These are phyloP conservation scores for Plantago lanceolata DNA, from an alignment of 305 asterid genomes.

Conservation along the genomic window DNA sequence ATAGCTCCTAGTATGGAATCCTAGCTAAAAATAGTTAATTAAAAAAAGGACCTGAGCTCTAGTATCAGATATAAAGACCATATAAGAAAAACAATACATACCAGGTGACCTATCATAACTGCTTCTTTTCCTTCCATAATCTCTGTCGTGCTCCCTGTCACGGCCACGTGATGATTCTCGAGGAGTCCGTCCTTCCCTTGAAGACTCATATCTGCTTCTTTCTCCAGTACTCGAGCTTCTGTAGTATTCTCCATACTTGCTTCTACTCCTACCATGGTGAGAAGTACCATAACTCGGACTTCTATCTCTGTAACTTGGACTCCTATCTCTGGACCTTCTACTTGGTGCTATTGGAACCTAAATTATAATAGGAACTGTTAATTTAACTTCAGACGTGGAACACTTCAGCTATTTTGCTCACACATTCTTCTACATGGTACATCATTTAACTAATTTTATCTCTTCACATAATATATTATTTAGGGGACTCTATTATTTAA, in stretches of 20 bases:
- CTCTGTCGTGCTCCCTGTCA: constrained; percentile 44
- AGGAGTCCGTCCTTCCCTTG: constrained; percentile 49
- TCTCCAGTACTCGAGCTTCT: constrained; percentile 37
- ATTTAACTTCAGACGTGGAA: neutral
- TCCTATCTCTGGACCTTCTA: constrained; percentile 47
- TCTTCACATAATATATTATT: too few relatives aligned
- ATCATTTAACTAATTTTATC: too few relatives aligned
- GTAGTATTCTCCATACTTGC: constrained; percentile 41
- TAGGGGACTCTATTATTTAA: too few relatives aligned
- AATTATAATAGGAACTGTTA: constrained; percentile 19
- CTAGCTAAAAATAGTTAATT: too few relatives aligned
- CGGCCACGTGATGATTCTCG: constrained; percentile 51
- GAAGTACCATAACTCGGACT: constrained; percentile 45
- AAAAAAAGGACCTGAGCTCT: too few relatives aligned
- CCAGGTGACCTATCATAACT: constrained; percentile 77
- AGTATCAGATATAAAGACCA: neutral
- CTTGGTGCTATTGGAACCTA: constrained; percentile 42
- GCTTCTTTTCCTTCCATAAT: constrained; percentile 55
- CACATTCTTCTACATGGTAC: too few relatives aligned
- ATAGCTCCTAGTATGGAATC: too few relatives aligned
- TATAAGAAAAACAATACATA: constrained; percentile 30
- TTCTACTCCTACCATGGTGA: constrained; percentile 45
- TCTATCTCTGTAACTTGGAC: constrained; percentile 38
- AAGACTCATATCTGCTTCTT: constrained; percentile 30
- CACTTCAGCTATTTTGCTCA: too few relatives aligned